These are phyloP conservation scores for Rhynchospora pubera DNA, from an alignment of 176 grass and related monocot genomes.

Conservation along the genomic window DNA sequence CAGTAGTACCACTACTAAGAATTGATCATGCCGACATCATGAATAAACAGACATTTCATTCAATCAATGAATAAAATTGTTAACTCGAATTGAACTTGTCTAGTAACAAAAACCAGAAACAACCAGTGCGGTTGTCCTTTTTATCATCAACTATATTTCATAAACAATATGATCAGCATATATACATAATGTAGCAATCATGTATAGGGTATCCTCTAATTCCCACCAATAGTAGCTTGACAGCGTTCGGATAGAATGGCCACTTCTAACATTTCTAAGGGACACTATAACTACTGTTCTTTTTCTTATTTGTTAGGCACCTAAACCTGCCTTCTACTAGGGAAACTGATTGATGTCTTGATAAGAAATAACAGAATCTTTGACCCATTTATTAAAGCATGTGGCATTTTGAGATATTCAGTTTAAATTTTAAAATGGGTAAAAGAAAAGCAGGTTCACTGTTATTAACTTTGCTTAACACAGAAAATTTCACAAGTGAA, in stretches of 20 bases:
- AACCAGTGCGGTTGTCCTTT: background rate
- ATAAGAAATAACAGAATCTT: conserved; percentile 12
- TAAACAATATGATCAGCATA: too few species aligned
- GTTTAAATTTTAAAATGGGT: background rate
- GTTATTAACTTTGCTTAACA: background rate
- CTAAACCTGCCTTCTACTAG: background rate
- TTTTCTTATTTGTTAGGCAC: background rate
- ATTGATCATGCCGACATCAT: background rate
- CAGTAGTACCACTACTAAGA: background rate
- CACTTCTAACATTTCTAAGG: background rate
- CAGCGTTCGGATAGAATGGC: background rate
- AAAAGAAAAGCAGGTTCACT: background rate
- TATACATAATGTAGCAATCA: background rate
- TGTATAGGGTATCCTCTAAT: background rate
- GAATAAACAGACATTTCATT: background rate
- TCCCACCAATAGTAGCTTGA: conserved; percentile 1
- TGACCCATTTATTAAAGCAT: conserved; percentile 15
- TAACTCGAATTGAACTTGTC: background rate
- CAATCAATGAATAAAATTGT: background rate
- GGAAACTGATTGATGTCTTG: conserved; percentile 21
- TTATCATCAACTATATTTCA: too few species aligned
- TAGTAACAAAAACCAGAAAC: background rate
- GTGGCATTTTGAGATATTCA: background rate
- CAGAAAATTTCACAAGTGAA: background rate
- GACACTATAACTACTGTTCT: background rate